Base-by-base conservation (phyloP, 2,329 filamentous ascomycete species). In the Fusarium praegraminearum region DNA sequence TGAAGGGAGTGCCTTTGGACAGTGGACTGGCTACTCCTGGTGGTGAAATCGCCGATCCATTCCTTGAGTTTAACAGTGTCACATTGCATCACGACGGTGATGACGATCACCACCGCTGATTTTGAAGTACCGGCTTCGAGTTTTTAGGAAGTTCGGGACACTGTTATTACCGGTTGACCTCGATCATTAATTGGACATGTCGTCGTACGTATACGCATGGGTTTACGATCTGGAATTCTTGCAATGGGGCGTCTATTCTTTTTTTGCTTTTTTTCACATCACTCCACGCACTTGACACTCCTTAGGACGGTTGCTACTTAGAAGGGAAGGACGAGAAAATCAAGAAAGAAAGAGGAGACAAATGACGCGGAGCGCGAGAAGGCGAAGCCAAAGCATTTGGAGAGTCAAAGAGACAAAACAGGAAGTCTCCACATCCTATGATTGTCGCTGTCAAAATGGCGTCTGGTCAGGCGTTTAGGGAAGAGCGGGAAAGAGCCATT, bases 51-150 rank as follows among this genome's bases (percentile, higher is more conserved):
- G 85, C 88, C 5, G 96, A 99, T 85, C 96, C 96, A 3, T 99
- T 99, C 78, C 93, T 98, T 80, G 96, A 98, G 80, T 99, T 99
- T 82, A 99, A 98, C 84, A 97, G 93, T 78, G 94, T 99, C 43
- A 99, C 96, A 52, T 84, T 99, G 66, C 95, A 98, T 80, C 96
- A 99, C 77, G 96, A 98, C 59, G 96, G 94, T 18, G 95, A 98
- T 73, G 92, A 94, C 51, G 84, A 89, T 59, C 65, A 64, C 9
- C 69, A 64, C 20, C 63, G 49, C 8, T 62, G 47, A 73, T 38
- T 40, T 49, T 43, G 40, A 46, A 38, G 40, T 40, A 28, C 13
- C 22, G n/a, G 20, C 28, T 41, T 36, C 47, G 15, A 35, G 49
- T 49, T 44, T 36, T 18, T n/a, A 50, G 26, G 53, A 58, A 54